A percentile compares a stretch with the other conserved stretches of the same genome.
phyloP scores from a whole-genome alignment of 1,284 basidiomycete genomes.

The Cystobasidium sp. region DNA sequence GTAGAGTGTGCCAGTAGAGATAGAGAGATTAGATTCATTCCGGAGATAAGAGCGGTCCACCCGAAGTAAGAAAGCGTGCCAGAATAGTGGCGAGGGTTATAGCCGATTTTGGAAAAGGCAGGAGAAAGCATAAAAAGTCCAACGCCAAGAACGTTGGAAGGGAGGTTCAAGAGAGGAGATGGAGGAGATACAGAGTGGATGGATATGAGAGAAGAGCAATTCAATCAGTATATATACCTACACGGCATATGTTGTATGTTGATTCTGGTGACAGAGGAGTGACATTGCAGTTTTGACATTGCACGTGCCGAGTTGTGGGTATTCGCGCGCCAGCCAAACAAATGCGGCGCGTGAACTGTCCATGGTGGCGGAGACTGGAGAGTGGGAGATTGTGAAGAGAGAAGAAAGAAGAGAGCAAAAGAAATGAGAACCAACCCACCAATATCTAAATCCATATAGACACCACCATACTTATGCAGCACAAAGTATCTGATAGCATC shows the following conservation, averaged over 20 bases:
- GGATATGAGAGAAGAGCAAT: too few species aligned
- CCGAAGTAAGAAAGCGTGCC: neutral
- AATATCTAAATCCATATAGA: constrained; percentile 97
- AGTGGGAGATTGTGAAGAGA: constrained; percentile 78
- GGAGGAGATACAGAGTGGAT: too few species aligned
- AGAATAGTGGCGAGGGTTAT: neutral
- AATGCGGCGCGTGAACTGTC: neutral
- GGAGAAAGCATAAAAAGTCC: neutral
- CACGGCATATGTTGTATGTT: too few species aligned
- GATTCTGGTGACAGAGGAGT: too few species aligned
- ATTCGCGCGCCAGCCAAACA: too few species aligned
- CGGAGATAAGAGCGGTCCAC: neutral
- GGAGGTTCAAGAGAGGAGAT: neutral
- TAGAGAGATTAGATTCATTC: neutral
- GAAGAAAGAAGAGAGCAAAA: constrained; percentile 77
- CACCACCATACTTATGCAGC: constrained; percentile 89
- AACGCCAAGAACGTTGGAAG: neutral
- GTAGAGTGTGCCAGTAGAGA: too few species aligned
- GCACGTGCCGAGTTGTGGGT: too few species aligned
- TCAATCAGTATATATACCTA: too few species aligned
- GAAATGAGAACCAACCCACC: constrained; percentile 63
- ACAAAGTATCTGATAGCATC: constrained; percentile 96
- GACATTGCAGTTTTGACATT: too few species aligned
- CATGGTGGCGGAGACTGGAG: neutral
- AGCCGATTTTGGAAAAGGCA: constrained; percentile 4